Evolutionary conservation across 306 rosid species (phyloP), one percentile per base, ranked within the genome.

Genomic region (Dalbergia oliveri): DNA sequence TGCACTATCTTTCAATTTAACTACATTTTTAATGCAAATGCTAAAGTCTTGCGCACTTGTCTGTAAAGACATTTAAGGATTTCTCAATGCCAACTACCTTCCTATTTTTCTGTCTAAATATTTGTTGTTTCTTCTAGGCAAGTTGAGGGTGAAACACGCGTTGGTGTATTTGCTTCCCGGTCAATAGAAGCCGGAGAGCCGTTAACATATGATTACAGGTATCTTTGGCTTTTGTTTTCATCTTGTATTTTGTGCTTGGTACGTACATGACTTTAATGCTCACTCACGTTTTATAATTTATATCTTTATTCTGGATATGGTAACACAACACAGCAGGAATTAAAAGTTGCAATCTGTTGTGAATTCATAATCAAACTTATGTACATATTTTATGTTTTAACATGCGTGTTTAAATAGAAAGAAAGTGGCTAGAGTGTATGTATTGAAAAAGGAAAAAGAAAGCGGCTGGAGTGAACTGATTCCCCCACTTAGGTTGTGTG

Each of bases 131-230:
- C 77, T 77, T 81, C 56, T 80, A 95, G 99, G 98, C 92, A 95
- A 88, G 96, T 90, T 51, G 99, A 93, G 70, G 96, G 98, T 70
- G 99, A 95, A 87, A 88, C 92, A 4, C 60, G 60, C 11, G 26
- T 54, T 54, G 60, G 60, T n/a, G 60, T 54, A 54, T 92, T 93
- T 84, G 98, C 96, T 78, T 86, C 93, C 31, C 90, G 92, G 76
- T 82, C 91, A 60, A 86, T 93, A 56, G 86, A 90, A 75, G 81
- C 81, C n/a, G 99, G 97, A 74, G 98, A 95, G 82, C 87, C 94
- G 2, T 85, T 95, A 66, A 95, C 99, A 34, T 95, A 93, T 8
- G 96, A 95, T 84, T 95, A 95, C 82, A 93, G 99, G 98, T 95
- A 86, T 26, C 21, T 68, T 49, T 59, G 64, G 49, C 66, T 41